Percentiles rank a stretch among this genome's conserved stretches.
phyloP scores from a whole-genome alignment of 257 asterid genomes.

The Petunia axillaris region DNA sequence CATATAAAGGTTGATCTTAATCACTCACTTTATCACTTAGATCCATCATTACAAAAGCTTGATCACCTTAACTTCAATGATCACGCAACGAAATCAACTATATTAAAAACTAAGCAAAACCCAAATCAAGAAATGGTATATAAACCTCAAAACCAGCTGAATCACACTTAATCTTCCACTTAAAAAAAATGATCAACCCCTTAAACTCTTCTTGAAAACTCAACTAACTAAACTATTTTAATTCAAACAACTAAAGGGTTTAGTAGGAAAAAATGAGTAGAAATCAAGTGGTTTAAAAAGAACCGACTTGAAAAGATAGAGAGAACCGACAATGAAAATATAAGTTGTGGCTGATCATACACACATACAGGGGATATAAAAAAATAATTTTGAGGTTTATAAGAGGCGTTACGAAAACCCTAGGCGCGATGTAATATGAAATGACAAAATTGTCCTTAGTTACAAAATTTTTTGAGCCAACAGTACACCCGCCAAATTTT shows the following conservation, averaged over 20 bases:
- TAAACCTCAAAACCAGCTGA: neutral
- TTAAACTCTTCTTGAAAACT: no score
- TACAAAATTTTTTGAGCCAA: slow-evolving; percentile 24
- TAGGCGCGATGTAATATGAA: slow-evolving; percentile 49
- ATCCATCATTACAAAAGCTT: slow-evolving; percentile 54
- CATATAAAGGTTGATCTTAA: slow-evolving; percentile 27
- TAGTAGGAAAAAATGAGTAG: slow-evolving; percentile 38
- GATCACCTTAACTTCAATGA: slow-evolving; percentile 22
- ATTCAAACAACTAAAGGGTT: slow-evolving; percentile 21
- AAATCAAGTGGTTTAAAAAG: slow-evolving; percentile 31
- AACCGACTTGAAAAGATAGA: slow-evolving; percentile 38
- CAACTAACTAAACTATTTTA: neutral
- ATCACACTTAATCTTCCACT: neutral
- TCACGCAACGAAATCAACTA: neutral
- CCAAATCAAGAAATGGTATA: neutral
- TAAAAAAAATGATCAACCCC: neutral
- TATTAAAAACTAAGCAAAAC: neutral
- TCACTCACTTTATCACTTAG: slow-evolving; percentile 86
- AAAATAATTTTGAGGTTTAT: slow-evolving; percentile 32
- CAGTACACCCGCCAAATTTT: slow-evolving; percentile 47
- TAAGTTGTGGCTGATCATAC: slow-evolving; percentile 32
- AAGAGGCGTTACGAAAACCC: slow-evolving; percentile 67
- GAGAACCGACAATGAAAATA: slow-evolving; percentile 51
- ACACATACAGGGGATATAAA: neutral
- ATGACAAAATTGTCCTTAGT: slow-evolving; percentile 48